These are phyloP conservation scores for Nicotiana benthamiana DNA, from an alignment of 257 asterid genomes.

Conservation along the genomic window DNA sequence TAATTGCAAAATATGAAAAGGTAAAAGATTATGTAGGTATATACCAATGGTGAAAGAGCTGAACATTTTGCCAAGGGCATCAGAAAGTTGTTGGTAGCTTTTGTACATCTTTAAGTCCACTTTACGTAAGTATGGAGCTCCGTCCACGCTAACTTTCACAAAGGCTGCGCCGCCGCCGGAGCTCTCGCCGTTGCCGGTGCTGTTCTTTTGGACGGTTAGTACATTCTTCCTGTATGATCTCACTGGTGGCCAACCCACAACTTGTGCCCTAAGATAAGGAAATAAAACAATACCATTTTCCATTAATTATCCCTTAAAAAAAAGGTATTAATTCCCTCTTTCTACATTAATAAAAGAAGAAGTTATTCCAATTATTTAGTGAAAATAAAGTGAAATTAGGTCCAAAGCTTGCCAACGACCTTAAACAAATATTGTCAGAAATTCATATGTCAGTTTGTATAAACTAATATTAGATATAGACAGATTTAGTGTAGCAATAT, in stretches of 20 bases:
- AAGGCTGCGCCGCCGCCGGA: constrained; percentile 25
- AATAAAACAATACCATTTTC: background rate
- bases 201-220: constrained; percentile 22
- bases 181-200: constrained; percentile 19
- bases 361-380: background rate
- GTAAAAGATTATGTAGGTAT: background rate
- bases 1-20: background rate
- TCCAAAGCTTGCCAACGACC: no score
- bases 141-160: constrained; percentile 50
- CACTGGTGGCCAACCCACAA: constrained; percentile 69
- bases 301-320: background rate
- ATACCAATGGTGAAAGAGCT: constrained; percentile 50
- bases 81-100: constrained; percentile 43
- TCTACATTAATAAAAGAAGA: background rate
- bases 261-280: constrained; percentile 37
- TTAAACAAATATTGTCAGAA: no score
- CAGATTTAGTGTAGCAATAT: background rate
- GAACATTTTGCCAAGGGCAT: constrained; percentile 46
- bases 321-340: no score
- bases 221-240: constrained; percentile 52
- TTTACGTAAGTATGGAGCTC: constrained; percentile 49
- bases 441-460: no score
- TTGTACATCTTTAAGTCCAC: constrained; percentile 45
- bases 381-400: background rate
- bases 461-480: background rate